Evolutionary conservation across 768 basidiomycete genomes (phyloP).

Genomic region (Tulasnella sp.): DNA sequence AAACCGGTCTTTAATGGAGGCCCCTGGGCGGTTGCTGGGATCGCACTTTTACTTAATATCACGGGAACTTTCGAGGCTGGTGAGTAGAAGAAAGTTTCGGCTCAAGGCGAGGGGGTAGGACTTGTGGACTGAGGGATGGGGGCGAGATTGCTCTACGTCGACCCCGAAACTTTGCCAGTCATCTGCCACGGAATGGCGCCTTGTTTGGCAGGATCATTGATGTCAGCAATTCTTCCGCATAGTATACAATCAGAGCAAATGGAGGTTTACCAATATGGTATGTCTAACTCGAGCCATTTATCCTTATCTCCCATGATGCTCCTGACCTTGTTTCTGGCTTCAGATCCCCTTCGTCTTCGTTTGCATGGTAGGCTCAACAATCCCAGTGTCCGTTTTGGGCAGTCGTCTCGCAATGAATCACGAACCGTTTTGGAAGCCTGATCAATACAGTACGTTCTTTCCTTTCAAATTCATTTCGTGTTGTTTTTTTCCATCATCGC

Average conservation of each 20-base stretch:
- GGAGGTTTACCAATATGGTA: conserved; percentile 76
- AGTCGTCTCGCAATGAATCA: conserved; percentile 74
- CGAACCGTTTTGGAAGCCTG: conserved; percentile 68
- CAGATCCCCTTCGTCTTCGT: conserved; percentile 69
- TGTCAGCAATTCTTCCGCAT: background rate
- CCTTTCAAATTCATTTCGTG: background rate
- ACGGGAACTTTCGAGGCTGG: conserved; percentile 80
- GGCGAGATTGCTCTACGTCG: background rate
- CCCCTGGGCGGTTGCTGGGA: conserved; percentile 72
- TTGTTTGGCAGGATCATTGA: background rate
- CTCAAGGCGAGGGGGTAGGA: too few relatives aligned
- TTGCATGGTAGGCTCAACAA: conserved; percentile 73
- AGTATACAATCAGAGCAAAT: conserved; percentile 81
- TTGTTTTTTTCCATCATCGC: background rate
- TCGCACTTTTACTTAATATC: conserved; percentile 71
- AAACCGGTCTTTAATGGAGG: conserved; percentile 76
- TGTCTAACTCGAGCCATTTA: conserved; percentile 23
- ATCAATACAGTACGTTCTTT: conserved; percentile 29
- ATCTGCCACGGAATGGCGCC: background rate
- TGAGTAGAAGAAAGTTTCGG: conserved; percentile 43
- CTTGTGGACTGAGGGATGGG: background rate
- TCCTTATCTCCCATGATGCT: background rate
- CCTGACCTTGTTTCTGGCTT: background rate
- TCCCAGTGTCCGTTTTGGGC: conserved; percentile 79
- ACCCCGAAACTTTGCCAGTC: background rate